Base-by-base conservation (phyloP, 495 filamentous ascomycete genomes). In the Bryoglossum gracile region DNA sequence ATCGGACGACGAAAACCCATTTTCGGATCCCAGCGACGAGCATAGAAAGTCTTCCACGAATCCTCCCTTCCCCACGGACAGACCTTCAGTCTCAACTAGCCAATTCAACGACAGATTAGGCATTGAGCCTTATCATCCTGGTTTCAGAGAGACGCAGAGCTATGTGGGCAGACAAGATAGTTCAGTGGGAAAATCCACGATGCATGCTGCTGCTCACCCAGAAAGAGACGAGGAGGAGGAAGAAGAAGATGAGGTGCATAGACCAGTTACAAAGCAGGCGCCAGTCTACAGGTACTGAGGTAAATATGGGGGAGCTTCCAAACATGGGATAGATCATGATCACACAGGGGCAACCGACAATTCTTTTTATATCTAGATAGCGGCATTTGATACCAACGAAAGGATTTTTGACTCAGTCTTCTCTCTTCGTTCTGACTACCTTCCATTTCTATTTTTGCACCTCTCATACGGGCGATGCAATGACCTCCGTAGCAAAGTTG, bases 121-220 rank as follows among this genome's bases (percentile, higher is more conserved):
- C 9, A 71, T 65, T 46, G 73, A 78, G 52, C 73, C 74, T 6
- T 78, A 66, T 48, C 72, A 78, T 53, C 74, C 74, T 3, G 73
- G 73, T 0, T 76, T 76, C 38, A 56, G 61, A 32, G 54, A 56
- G 14, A 65, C 61, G 8, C 61, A 58, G 25, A 63, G 64, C 42
- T 68, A 69, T 38, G 28, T 56, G 2, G 62, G 56, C 18, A 56
- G 62, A 33, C 66, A 69, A 38, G 61, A 68, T 30, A 65, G 62
- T 39, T 57, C 60, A 2, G 42, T 63, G 3, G 60, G 56, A 14
- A 64, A 66, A 42, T 54, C 61, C 14, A 53, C 63, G 3, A 70
- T 67, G 65, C 59, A 64, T 54, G 66, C 56, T 11, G 58, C 54
- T 9, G 53, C 25, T 32, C 24, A 43, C n/a, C n/a, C n/a, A n/a